These are phyloP conservation scores for Clavispora asparagi DNA, from an alignment of 805 yeast species.

Conservation along the genomic window DNA sequence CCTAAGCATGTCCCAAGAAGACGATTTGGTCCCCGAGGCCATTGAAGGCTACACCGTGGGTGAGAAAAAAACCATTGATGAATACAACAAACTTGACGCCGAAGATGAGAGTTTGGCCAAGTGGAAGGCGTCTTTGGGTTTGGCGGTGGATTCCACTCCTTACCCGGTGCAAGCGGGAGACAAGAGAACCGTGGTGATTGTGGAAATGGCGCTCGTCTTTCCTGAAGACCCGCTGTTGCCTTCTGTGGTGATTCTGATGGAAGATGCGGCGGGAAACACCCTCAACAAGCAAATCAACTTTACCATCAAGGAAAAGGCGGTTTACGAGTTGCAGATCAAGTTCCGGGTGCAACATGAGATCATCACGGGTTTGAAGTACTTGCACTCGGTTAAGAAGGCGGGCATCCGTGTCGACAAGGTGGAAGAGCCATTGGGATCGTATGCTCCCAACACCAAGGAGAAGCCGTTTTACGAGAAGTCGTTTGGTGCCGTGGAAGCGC, in stretches of 20 bases:
- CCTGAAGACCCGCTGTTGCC: conserved; percentile 51
- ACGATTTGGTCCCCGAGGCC: conserved; percentile 59
- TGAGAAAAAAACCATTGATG: conserved; percentile 74
- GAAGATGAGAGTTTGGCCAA: conserved; percentile 85
- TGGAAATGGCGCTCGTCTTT: conserved; percentile 67
- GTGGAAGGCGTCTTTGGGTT: conserved; percentile 88
- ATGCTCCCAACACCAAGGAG: conserved; percentile 79
- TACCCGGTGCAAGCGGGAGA: conserved; percentile 69
- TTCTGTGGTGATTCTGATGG: conserved; percentile 67
- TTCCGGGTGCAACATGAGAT: conserved; percentile 88
- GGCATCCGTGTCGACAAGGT: conserved; percentile 83
- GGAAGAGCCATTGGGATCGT: conserved; percentile 86
- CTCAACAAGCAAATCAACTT: conserved; percentile 62
- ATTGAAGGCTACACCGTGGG: conserved; percentile 61
- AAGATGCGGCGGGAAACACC: conserved; percentile 50
- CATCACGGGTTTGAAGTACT: conserved; percentile 82
- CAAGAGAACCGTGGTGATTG: conserved; percentile 69
- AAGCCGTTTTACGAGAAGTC: conserved; percentile 69
- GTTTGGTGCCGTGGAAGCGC: conserved; percentile 71
- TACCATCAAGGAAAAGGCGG: conserved; percentile 71
- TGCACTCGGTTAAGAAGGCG: conserved; percentile 78
- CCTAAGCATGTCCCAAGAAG: conserved; percentile 29
- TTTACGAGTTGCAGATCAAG: conserved; percentile 65
- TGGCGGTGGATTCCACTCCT: conserved; percentile 48
- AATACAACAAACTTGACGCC: conserved; percentile 78